Base-by-base conservation (phyloP, 2,329 filamentous ascomycete genomes). In the Boeremia lycopersici region DNA sequence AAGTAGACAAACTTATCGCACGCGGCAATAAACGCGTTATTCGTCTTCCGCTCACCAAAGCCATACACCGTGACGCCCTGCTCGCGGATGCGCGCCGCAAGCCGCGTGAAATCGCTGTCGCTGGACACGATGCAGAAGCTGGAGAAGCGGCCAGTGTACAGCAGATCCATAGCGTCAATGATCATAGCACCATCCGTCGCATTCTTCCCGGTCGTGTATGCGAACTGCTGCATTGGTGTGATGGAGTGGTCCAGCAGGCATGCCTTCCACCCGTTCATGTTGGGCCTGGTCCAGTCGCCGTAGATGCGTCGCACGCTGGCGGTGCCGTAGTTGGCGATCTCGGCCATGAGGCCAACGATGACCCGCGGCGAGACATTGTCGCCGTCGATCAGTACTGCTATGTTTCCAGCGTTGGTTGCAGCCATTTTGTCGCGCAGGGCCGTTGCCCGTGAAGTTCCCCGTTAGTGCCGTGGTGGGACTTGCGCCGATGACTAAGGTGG, bases 41-140 rank as follows among this genome's bases (percentile, higher is more conserved):
- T 54, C 0, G 66, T 70, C 17, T 71, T 71, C 13, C 62, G 64
- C 46, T 71, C 63, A 35, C 72, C 70, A 35, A 75, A 70, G 31
- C 72, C 70, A 43, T 71, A 74, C 2, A 76, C 71, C 12, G 57
- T 65, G 2, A 72, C 60, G 7, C 69, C 73, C 39, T 73, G 72
- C 47, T 75, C 69, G 8, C 72, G 70, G 12, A 74, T 71, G 15
- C 72, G 61, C 34, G 68, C 67, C 36, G 69, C 71, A 9, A 75
- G 60, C 6, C 68, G 66, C 3, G 72, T 73, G 47, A 74, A 75
- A 59, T 74, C 71, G 60, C 70, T 72, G 51, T 75, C 71, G 52
- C 72, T 74, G 4, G 70, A 72, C 13, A 72, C 70, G 23, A 73
- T 52, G 45, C 70, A 74, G 53, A 74, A 74, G 13, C 63, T 65